A percentile compares a stretch with the other conserved stretches of the same genome.
These are phyloP conservation scores for Chaetomium fimeti DNA, from an alignment of 495 filamentous ascomycete genomes.

Conservation along the genomic window DNA sequence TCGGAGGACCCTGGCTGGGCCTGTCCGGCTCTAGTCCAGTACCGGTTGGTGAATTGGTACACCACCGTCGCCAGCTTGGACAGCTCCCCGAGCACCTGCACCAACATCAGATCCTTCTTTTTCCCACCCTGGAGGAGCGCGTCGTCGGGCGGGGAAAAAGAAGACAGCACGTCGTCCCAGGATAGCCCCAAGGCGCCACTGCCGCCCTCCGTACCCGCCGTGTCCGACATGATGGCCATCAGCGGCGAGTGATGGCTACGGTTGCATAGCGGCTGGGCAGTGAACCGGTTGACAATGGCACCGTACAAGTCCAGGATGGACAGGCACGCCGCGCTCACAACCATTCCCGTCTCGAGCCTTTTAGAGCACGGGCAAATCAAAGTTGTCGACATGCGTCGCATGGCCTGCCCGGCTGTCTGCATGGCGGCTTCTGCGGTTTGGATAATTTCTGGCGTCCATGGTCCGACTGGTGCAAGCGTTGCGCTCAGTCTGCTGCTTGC, in stretches of 20 bases:
- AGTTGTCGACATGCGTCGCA: not conserved
- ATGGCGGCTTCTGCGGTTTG: not conserved
- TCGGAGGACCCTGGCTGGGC: not conserved
- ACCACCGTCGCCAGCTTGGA: not conserved
- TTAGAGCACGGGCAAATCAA: not conserved
- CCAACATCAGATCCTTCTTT: not conserved
- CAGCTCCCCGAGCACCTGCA: not conserved
- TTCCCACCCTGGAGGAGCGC: not conserved
- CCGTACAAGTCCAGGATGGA: not conserved
- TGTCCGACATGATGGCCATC: not conserved
- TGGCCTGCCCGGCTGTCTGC: not conserved
- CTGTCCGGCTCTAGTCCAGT: not conserved
- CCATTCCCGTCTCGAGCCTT: not conserved
- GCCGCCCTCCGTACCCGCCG: not conserved
- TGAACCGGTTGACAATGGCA: not conserved
- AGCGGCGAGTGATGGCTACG: not conserved
- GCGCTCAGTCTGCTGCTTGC: not conserved
- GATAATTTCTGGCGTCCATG: not conserved
- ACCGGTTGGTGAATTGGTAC: conserved; percentile 2
- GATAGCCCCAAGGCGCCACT: not conserved
- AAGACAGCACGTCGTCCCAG: not conserved
- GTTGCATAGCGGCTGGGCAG: not conserved
- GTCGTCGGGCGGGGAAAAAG: not conserved
- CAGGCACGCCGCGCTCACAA: not conserved
- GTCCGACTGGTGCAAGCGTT: not conserved